Conservation (phyloP, 2,329 filamentous ascomycete genomes). For the Shiraia sp. region DNA sequence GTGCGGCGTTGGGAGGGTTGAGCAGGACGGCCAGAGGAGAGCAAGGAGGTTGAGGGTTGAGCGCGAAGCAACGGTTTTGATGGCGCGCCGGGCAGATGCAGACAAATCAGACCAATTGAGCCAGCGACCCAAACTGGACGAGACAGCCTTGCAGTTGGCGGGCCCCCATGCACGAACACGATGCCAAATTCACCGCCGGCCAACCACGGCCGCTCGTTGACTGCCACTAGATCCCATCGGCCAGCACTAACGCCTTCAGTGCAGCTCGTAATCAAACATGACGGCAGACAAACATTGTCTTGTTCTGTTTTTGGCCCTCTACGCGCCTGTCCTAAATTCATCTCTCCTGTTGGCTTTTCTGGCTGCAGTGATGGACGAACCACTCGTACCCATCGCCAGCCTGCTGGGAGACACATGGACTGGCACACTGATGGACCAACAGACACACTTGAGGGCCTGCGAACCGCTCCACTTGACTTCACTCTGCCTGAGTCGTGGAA, state of each 20-base stretch:
- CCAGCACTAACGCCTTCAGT: conserved; percentile 1
- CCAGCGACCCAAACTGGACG: too few species aligned
- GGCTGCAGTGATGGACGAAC: background rate
- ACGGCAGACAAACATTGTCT: background rate
- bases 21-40: conserved; percentile 31
- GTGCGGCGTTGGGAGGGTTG: conserved; percentile 18
- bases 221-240: background rate
- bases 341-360: background rate
- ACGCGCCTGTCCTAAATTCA: background rate
- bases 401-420: background rate
- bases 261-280: background rate
- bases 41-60: conserved; percentile 23
- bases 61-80: too few species aligned
- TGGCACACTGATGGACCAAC: too few species aligned
- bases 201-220: conserved; percentile 4
- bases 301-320: background rate
- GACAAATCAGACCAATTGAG: too few species aligned
- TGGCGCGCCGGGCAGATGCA: too few species aligned
- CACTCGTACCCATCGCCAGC: background rate
- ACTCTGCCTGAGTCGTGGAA: too few species aligned
- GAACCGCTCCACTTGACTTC: too few species aligned
- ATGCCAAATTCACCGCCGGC: conserved; percentile 1
- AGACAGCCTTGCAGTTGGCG: conserved; percentile 12
- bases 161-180: conserved; percentile 18
- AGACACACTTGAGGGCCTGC: background rate